A percentile compares a stretch with the other conserved stretches of the same genome.
Conservation (phyloP, 2,329 filamentous ascomycete genomes). For the Xylaria sp. region DNA sequence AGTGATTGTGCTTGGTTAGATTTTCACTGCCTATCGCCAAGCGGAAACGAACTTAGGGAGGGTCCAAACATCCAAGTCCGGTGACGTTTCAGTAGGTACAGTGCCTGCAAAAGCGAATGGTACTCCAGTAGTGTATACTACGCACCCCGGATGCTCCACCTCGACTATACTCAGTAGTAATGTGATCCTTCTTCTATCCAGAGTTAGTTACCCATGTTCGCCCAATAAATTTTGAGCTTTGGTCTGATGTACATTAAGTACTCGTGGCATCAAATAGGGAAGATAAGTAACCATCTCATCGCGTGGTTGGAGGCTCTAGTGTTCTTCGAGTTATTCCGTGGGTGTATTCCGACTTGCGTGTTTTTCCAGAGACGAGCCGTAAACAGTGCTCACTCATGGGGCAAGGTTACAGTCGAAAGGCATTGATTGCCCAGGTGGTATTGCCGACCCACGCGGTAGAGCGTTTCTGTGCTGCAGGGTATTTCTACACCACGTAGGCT, state of each 20-base stretch:
- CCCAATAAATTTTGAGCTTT: slow-evolving; percentile 13
- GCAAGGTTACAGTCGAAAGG: slow-evolving; percentile 26
- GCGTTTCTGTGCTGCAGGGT: slow-evolving; percentile 44
- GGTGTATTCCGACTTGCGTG: background rate
- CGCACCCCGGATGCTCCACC: slow-evolving; percentile 37
- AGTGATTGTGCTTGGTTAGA: slow-evolving; percentile 13
- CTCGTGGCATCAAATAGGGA: slow-evolving; percentile 15
- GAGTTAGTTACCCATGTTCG: slow-evolving; percentile 3
- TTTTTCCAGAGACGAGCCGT: slow-evolving; percentile 13
- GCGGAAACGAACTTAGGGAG: slow-evolving; percentile 30
- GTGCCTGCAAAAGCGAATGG: slow-evolving; percentile 23
- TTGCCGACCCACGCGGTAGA: slow-evolving; percentile 46
- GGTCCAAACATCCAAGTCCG: slow-evolving; percentile 31
- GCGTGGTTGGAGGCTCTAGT: slow-evolving; percentile 1
- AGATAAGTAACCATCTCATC: slow-evolving; percentile 7
- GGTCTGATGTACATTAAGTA: slow-evolving; percentile 14
- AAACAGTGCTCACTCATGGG: slow-evolving; percentile 23
- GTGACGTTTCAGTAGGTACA: slow-evolving; percentile 38
- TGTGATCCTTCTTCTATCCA: slow-evolving; percentile 8
- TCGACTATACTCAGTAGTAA: slow-evolving; percentile 17
- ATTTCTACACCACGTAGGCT: slow-evolving; percentile 22
- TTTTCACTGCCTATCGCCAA: slow-evolving; percentile 28
- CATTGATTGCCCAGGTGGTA: slow-evolving; percentile 16
- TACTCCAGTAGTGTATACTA: slow-evolving; percentile 7
- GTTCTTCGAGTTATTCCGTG: background rate